Conservation (phyloP, 2,329 filamentous ascomycete species). For the Ascochyta pisi region DNA sequence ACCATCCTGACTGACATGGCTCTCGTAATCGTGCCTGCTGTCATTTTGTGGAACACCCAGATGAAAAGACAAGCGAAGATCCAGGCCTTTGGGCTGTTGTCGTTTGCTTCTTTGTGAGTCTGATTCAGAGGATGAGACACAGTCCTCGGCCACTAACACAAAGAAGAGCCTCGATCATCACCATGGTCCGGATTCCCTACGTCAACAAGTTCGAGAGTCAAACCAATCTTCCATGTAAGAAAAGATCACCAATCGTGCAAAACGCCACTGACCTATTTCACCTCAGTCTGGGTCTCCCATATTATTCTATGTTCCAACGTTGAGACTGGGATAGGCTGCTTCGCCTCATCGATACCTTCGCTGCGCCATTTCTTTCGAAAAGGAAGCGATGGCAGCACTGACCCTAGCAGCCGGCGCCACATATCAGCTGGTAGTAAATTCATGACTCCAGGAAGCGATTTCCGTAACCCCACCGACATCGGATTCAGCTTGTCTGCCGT, state of each 20-base stretch:
- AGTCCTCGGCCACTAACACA: not conserved
- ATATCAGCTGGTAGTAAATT: not conserved
- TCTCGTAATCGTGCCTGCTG: slow-evolving; percentile 21
- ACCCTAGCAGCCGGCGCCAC: slow-evolving; percentile 1
- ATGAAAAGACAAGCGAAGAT: slow-evolving; percentile 28
- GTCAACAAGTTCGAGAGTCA: slow-evolving; percentile 24
- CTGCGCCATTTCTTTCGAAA: slow-evolving; percentile 19
- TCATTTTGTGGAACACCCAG: slow-evolving; percentile 29
- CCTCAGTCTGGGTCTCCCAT: slow-evolving; percentile 24
- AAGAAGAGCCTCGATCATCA: not conserved
- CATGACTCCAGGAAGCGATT: slow-evolving; percentile 4
- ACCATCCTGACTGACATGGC: slow-evolving; percentile 26
- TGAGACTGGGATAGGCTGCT: slow-evolving; percentile 26
- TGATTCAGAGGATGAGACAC: too few species aligned
- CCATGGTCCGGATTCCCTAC: slow-evolving; percentile 21
- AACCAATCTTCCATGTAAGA: slow-evolving; percentile 24
- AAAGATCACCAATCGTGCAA: not conserved
- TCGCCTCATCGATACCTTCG: slow-evolving; percentile 24
- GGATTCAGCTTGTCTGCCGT: slow-evolving; percentile 16
- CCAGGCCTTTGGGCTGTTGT: slow-evolving; percentile 25
- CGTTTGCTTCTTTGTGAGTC: slow-evolving; percentile 24
- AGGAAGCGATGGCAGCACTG: slow-evolving; percentile 10
- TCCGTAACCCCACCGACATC: slow-evolving; percentile 5
- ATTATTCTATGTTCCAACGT: slow-evolving; percentile 28
- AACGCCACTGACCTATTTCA: not conserved